Evolutionary conservation across 345 rosid species (phyloP), one percentile per base, ranked within the genome.

Genomic region (Brassica cretica): DNA sequence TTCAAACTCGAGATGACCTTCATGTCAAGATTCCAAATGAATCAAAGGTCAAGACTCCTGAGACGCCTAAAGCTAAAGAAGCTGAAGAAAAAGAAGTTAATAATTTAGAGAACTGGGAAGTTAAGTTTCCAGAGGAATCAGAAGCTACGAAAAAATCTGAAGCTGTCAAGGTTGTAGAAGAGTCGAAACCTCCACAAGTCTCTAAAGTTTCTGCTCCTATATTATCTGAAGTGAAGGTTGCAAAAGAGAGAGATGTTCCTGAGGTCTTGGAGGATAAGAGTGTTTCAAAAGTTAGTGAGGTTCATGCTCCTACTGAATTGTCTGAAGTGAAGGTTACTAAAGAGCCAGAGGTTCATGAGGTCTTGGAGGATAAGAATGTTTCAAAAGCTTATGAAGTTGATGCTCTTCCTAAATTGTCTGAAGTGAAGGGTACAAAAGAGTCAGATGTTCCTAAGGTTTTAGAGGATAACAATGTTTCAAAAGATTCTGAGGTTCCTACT

Each of bases 91-190:
- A 33, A 1, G 70, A 70, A 63, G 30, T 6, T 49, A 19, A 59
- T 2, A 66, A 58, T 33, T 78, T 77, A 44, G 69, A 78, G 63
- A 66, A 66, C 33, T 72, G 77, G 77, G 77, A 78, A 7, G 81
- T 78, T 78, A 73, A 73, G 60, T 79, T 79, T 59, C 70, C 78
- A 35, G 78, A 73, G 55, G 81, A 78, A 7, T 44, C 68, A 2
- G 77, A 72, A 72, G 55, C 44, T 46, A 78, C 18, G 24, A 72
- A 56, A 21, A 8, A 46, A 39, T 19, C 67, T 0, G 10, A 65
- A 33, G 59, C 11, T 69, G 74, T 14, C 55, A 62, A 76, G 19
- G 53, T 70, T 62, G 58, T 5, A 53, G 46, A 70, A 19, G 72
- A 66, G 6, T 41, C 71, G 7, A 68, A 68, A 61, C 53, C 6